Base-by-base conservation (phyloP, 108 stramenopile species). In the Parietichytrium sp. region DNA sequence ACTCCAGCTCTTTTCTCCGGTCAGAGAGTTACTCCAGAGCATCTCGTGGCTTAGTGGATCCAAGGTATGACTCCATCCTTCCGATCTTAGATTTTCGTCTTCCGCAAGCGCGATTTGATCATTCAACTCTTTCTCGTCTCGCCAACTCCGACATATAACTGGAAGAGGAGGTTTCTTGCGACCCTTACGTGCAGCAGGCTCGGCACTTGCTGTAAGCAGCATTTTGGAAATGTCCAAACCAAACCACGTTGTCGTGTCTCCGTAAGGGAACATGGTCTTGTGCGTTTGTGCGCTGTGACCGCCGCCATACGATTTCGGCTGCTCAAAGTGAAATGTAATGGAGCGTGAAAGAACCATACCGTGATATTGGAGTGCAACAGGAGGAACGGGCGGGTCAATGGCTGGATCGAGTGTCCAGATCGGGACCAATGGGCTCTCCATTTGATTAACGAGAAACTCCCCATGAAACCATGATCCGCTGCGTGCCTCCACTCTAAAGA, bases 391-490 rank as follows among this genome's bases (percentile, higher is more conserved):
- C 29, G 61, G 29, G 20, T 72, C 61, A 16, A 42, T 33, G 20
- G 45, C 45, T 2, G 61, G 61, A 72, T 72, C 61, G 8, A 45
- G 42, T n/a, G 61, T 72, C 23, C 33, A n/a, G 6, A 38, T 42
- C 10, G 1, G 20, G 20, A 42, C 20, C 8, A n/a, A 33, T 23
- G 61, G 61, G 61, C 61, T 72, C 16, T 42, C 15, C 10, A 72
- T 42, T n/a, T 72, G 38, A 25, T 72, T 72, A 16, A 1, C 61
- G 20, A 23, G 45, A 42, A 18, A 72, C 61, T 72, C 61, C 1
- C 61, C 61, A 27, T 72, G 61, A 72, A 72, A 72, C 61, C 61
- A 72, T 10, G 61, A 72, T 10, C 61, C 61, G 38, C 13, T 72
- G 61, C 45, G 38, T 6, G 61, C 61, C 33, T 72, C 61, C n/a